A percentile compares a stretch with the other conserved stretches of the same genome.
These are phyloP conservation scores for Elsinoe arachidis DNA, from an alignment of 2,329 filamentous ascomycete genomes.

Conservation along the genomic window DNA sequence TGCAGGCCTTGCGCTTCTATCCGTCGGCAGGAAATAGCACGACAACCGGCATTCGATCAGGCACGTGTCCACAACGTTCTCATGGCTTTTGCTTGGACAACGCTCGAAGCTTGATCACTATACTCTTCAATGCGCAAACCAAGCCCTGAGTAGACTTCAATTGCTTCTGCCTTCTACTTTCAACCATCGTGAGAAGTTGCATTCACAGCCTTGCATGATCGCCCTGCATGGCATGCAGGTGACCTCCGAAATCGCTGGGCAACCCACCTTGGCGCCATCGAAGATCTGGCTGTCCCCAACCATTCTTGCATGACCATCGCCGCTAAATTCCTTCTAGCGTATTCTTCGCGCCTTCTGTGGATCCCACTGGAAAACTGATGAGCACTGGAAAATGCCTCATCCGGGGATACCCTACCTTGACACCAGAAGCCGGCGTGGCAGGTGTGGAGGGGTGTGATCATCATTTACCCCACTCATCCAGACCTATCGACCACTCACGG, in stretches of 20 bases:
- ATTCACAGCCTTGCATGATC: conserved; percentile 5
- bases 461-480: neutral
- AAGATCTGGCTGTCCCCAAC: conserved; percentile 7
- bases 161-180: neutral
- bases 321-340: conserved; percentile 11
- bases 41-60: neutral
- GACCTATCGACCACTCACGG: neutral
- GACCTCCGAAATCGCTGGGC: conserved; percentile 5
- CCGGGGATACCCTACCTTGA: neutral
- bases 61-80: conserved; percentile 1
- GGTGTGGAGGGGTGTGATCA: conserved; percentile 5
- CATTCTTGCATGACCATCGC: conserved; percentile 3
- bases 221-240: neutral
- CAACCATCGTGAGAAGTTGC: neutral
- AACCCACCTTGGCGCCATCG: neutral
- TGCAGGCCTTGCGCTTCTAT: neutral
- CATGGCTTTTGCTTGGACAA: neutral
- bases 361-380: neutral
- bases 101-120: neutral
- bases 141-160: no score
- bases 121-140: neutral
- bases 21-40: conserved; percentile 7
- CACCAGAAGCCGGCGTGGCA: neutral
- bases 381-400: conserved; percentile 2
- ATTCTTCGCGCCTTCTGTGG: conserved; percentile 9